Evolutionary conservation across 2,329 filamentous ascomycete genomes (phyloP).

Genomic region (Escovopsis sp.): DNA sequence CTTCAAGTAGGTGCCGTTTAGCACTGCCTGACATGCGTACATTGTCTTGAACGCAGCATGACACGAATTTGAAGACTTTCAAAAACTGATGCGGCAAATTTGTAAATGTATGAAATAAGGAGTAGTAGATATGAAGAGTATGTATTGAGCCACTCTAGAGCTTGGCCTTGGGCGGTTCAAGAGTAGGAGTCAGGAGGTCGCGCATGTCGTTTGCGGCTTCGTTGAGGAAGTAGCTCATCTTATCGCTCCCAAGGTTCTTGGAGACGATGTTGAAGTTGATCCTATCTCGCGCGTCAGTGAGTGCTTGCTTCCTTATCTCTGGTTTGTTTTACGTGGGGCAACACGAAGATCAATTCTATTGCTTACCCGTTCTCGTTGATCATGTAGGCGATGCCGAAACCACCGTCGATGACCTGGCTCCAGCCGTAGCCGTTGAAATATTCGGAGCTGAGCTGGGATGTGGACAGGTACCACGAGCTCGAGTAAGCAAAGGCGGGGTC

Average conservation of each 20-base stretch:
- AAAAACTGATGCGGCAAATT: too few relatives aligned
- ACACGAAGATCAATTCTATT: neutral
- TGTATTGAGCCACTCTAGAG: constrained; percentile 47
- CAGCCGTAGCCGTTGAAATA: constrained; percentile 99
- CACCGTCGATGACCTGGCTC: constrained; percentile 92
- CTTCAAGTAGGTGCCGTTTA: too few relatives aligned
- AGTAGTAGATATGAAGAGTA: too few relatives aligned
- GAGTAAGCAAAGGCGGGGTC: constrained; percentile 80
- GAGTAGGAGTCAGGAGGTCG: constrained; percentile 66
- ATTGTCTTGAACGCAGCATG: too few relatives aligned
- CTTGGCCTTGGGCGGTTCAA: constrained; percentile 75
- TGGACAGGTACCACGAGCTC: constrained; percentile 76
- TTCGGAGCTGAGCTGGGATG: constrained; percentile 81
- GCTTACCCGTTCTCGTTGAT: constrained; percentile 88
- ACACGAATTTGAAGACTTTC: neutral
- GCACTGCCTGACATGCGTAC: too few relatives aligned
- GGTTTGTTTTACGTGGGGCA: neutral
- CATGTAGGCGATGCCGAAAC: constrained; percentile 98
- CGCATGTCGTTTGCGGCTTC: constrained; percentile 85
- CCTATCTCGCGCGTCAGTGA: too few relatives aligned
- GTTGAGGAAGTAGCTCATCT: constrained; percentile 91
- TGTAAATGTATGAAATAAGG: too few relatives aligned
- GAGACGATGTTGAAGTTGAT: constrained; percentile 97
- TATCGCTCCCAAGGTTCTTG: constrained; percentile 77
- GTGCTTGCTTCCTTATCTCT: constrained; percentile 5